A percentile compares a stretch with the other conserved stretches of the same genome.
phyloP scores from a whole-genome alignment of 495 filamentous ascomycete species.

The Hypomontagnella submonticulosa region DNA sequence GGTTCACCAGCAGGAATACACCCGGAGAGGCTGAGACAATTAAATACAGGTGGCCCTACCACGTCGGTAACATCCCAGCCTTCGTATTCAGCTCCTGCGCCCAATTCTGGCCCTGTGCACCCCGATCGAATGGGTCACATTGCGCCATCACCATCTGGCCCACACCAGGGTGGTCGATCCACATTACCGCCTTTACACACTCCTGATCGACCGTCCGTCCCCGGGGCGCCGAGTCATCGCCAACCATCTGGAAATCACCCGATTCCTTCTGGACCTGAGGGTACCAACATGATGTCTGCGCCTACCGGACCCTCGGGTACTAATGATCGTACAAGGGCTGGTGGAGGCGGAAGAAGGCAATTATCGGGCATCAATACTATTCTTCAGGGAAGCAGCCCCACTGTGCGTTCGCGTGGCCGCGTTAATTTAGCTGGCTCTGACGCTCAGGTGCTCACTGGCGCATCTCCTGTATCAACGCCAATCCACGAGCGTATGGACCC shows the following conservation, averaged over 20 bases:
- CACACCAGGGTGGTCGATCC: slow-evolving; percentile 42
- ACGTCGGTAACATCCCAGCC: slow-evolving; percentile 36
- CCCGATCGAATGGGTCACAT: slow-evolving; percentile 62
- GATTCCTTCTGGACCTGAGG: slow-evolving; percentile 39
- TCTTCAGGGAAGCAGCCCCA: slow-evolving; percentile 54
- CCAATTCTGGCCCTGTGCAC: slow-evolving; percentile 54
- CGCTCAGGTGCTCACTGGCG: slow-evolving; percentile 60
- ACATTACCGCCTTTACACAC: slow-evolving; percentile 46
- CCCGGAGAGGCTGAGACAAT: slow-evolving; percentile 57
- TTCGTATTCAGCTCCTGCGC: slow-evolving; percentile 38
- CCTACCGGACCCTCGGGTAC: slow-evolving; percentile 61
- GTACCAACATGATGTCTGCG: slow-evolving; percentile 49
- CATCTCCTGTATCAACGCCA: slow-evolving; percentile 58
- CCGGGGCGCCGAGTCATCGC: slow-evolving; percentile 34
- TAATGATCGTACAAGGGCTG: slow-evolving; percentile 58
- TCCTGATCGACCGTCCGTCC: slow-evolving; percentile 38
- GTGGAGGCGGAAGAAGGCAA: slow-evolving; percentile 51
- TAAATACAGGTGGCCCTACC: slow-evolving; percentile 43
- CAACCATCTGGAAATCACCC: slow-evolving; percentile 48
- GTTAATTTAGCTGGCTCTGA: slow-evolving; percentile 58
- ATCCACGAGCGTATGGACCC: slow-evolving; percentile 57
- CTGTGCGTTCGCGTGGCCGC: slow-evolving; percentile 52
- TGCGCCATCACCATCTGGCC: slow-evolving; percentile 31
- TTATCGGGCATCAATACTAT: slow-evolving; percentile 64
- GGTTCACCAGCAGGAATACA: slow-evolving; percentile 50